Base-by-base conservation (phyloP, 768 basidiomycete species). In the Tulasnella sp. region DNA sequence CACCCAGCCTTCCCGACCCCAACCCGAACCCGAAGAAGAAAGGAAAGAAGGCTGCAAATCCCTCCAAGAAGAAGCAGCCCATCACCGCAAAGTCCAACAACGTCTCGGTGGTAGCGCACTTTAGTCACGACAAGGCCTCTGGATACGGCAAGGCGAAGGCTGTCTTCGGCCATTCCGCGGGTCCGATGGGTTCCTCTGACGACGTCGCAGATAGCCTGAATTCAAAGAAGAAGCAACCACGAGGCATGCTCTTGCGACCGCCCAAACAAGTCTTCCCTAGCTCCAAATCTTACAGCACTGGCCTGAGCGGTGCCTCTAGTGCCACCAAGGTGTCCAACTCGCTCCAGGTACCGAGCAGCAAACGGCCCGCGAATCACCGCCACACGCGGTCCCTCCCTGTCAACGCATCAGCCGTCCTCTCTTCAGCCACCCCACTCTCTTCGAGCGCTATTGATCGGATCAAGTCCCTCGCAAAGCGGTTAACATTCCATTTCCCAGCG, bases 371-470 rank as follows among this genome's bases (percentile, higher is more conserved):
- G 34, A 55, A 55, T 41, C 53, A 55, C 42, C 31, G 53, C 19
- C 53, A 55, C 53, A 42, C 53, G 38, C 53, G 53, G 19, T 55
- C 53, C 34, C 53, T 55, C 5, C 53, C 53, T 21, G 43, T 55
- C 34, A 41, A 55, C 27, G 21, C 53, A n/a, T n/a, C n/a, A 17
- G 31, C 22, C 15, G 43, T 42, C 27, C 30, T 52, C 34, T 24
- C 55, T 5, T 9, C 45, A 12, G 12, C 46, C 9, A 17, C 56
- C 4, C 9, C 53, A 25, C 21, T 55, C 19, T 17, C 10, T 2
- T 31, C 21, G 11, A 42, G 24, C 42, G 53, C 38, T n/a, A 22
- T 42, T 31, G 53, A 42, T 24, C 31, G 24, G 43, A 55, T 55
- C 53, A 34, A 42, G 17, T 21, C 31, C 21, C 46, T 59, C n/a